These are phyloP conservation scores for Salmacisia buchloeana DNA, from an alignment of 1,284 basidiomycete species.

Conservation along the genomic window DNA sequence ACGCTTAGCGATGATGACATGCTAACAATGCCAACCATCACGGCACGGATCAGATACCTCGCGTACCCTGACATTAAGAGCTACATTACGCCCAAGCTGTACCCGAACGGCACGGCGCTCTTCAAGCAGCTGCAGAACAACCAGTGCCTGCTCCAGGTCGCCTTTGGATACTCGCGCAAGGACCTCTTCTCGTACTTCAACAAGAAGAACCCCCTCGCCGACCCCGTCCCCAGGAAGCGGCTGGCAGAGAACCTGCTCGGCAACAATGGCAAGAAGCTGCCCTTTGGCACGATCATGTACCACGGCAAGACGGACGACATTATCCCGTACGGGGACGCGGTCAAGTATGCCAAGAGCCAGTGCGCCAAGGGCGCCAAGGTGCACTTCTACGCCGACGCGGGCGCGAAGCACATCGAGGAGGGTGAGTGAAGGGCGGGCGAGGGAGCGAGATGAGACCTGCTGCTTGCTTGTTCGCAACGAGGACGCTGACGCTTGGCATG, in stretches of 20 bases:
- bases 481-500: neutral
- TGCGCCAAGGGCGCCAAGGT: conserved; percentile 41
- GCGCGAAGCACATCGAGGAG: conserved; percentile 17
- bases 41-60: no score
- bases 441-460: neutral
- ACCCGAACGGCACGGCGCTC: conserved; percentile 14
- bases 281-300: conserved; percentile 35
- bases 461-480: neutral
- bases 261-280: conserved; percentile 16
- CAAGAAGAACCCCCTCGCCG: conserved; percentile 23
- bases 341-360: conserved; percentile 33
- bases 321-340: conserved; percentile 28
- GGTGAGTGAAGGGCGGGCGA: neutral
- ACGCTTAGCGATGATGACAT: no score
- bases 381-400: conserved; percentile 23
- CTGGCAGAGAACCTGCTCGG: conserved; percentile 15
- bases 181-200: conserved; percentile 25
- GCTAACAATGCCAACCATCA: no score
- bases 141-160: conserved; percentile 23
- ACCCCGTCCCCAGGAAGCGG: conserved; percentile 15
- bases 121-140: conserved; percentile 17
- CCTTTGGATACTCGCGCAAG: conserved; percentile 16
- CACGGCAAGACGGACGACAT: conserved; percentile 41
- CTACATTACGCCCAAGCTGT: conserved; percentile 16
- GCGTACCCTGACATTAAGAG: conserved; percentile 25